phyloP scores from a whole-genome alignment of 2,329 filamentous ascomycete genomes.

The Aspergillus pseudonomiae region DNA sequence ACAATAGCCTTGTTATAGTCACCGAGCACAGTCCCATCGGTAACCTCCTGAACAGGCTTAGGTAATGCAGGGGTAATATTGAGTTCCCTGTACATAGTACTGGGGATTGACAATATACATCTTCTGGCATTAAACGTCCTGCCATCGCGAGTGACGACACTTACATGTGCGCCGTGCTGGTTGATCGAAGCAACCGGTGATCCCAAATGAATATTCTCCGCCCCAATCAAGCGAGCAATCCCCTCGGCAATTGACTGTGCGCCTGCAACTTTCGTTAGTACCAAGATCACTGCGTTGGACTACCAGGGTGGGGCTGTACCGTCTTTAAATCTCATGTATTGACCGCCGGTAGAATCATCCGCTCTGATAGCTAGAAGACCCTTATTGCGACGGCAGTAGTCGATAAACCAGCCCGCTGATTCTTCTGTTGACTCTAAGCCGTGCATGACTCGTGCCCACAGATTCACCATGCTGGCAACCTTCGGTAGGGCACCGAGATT shows the following conservation, averaged over 20 bases:
- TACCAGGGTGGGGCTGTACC: constrained; percentile 5
- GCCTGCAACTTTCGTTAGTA: neutral
- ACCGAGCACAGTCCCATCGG: neutral
- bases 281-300: neutral
- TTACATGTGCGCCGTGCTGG: neutral
- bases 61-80: neutral
- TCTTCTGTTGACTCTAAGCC: constrained; percentile 41
- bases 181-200: neutral
- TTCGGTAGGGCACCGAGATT: constrained; percentile 35
- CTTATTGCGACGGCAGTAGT: constrained; percentile 42
- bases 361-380: constrained; percentile 41
- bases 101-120: neutral
- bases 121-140: neutral
- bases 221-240: neutral
- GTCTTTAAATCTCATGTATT: constrained; percentile 37
- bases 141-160: neutral
- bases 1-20: neutral
- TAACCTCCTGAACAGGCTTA: neutral
- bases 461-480: constrained; percentile 38
- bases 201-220: neutral
- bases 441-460: constrained; percentile 44
- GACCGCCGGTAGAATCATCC: constrained; percentile 40
- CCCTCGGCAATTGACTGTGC: neutral
- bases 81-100: neutral
- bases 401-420: constrained; percentile 43